Base-by-base conservation (phyloP, 129 eudicot species). In the Oenanthe sinensis region DNA sequence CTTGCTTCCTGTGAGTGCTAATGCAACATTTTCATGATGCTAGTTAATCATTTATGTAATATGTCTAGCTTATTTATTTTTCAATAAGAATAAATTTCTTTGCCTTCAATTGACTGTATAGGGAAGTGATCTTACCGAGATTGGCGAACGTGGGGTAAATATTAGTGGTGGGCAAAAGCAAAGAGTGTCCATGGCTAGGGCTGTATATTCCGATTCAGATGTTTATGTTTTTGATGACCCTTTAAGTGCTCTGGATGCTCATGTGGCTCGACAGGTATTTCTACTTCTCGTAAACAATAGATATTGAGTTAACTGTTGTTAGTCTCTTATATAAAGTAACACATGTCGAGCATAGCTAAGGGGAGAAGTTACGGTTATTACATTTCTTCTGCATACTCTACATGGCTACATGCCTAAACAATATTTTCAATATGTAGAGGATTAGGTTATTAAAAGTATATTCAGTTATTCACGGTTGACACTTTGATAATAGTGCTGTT, bases 161-260 rank as follows among this genome's bases (percentile, higher is more conserved):
- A 91, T 95, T 52, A 95, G 99, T 75, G 99, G 99, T 46, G 99
- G 99, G 43, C 99, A 95, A 88, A 95, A 92, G 80, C 99, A 95
- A 83, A 86, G 98, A 85, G 93, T 94, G 70, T 94, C 98, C 69
- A 84, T 94, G 97, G 98, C 98, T 45, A 87, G 97, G 81, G 98
- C 98, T 74, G 97, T 94, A 68, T 94, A 94, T 83, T 86, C 97
- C 19, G 65, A 90, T 71, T 91, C 98, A 75, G 97, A 94, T 82
- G 96, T 94, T 17, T 94, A 81, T 78, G 81, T 91, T 44, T 94
- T 94, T 85, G 98, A 94, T 83, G 98, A 94, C 82, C 98, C 98
- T 77, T 86, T 94, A 79, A 94, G 98, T 80, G 98, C 98, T 76
- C 87, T 94, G 45, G 98, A 94, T 86, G 98, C 97, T 79, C 96